These are phyloP conservation scores for Leccinellum albellum DNA, from an alignment of 768 basidiomycete species.

Conservation along the genomic window DNA sequence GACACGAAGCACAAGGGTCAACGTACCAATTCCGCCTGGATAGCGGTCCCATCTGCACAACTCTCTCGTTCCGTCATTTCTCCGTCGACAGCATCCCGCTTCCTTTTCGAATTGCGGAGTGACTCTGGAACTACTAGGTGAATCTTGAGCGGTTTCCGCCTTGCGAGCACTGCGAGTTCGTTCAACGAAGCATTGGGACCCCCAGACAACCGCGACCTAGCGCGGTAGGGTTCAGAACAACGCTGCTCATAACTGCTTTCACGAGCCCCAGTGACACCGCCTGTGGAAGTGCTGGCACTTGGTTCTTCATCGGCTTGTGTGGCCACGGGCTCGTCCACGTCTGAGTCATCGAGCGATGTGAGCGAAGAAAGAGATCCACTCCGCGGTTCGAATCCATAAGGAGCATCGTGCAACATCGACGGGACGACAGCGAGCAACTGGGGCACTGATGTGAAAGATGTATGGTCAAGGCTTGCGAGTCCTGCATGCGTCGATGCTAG, in stretches of 20 bases:
- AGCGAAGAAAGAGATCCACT: constrained; percentile 14
- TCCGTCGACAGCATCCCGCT: not conserved
- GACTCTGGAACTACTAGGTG: constrained; percentile 2
- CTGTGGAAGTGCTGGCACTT: not conserved
- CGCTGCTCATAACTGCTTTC: not conserved
- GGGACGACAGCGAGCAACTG: constrained; percentile 6
- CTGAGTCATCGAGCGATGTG: constrained; percentile 10
- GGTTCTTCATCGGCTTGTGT: not conserved
- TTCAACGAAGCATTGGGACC: constrained; percentile 20
- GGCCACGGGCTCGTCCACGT: not conserved
- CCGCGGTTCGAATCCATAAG: not conserved
- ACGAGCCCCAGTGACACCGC: not conserved
- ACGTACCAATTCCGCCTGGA: not conserved
- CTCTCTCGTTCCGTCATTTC: not conserved
- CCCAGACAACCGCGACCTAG: constrained; percentile 3
- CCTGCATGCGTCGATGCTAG: not conserved
- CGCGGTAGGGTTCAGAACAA: not conserved
- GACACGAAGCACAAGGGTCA: no score
- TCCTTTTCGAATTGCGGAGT: constrained; percentile 15
- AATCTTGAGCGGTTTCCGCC: constrained; percentile 12
- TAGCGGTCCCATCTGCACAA: not conserved
- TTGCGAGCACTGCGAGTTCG: constrained; percentile 16
- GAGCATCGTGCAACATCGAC: constrained; percentile 6
- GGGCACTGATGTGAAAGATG: not conserved
- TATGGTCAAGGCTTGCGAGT: not conserved